Evolutionary conservation across 106 monocot genomes (phyloP).

Genomic region (Hemerocallis citrina): DNA sequence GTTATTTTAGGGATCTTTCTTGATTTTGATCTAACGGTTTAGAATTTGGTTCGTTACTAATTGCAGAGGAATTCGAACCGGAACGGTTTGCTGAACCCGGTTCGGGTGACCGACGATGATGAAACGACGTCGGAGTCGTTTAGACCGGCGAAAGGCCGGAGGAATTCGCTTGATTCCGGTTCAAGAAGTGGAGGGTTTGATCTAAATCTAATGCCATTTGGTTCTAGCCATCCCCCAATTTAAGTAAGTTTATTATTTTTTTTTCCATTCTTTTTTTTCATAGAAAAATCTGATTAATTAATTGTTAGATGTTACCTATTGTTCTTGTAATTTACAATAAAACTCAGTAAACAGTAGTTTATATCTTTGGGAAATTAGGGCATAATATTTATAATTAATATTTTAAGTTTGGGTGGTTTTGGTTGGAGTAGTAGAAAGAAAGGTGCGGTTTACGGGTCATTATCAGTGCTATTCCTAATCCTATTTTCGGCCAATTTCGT

Average conservation of each 20-base stretch:
- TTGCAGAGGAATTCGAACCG: neutral
- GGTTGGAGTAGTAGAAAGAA: too few relatives aligned
- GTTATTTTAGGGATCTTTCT: neutral
- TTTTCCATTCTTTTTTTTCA: neutral
- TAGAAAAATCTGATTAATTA: neutral
- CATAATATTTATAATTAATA: neutral
- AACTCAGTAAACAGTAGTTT: neutral
- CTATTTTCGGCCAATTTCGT: neutral
- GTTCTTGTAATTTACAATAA: too few relatives aligned
- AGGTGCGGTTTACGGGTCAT: neutral
- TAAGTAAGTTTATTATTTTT: neutral
- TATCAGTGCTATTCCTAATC: neutral
- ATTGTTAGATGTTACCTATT: too few relatives aligned
- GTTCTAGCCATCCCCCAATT: neutral
- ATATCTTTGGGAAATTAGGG: neutral
- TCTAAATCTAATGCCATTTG: neutral
- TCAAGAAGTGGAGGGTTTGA: neutral
- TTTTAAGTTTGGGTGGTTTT: constrained; percentile 6
- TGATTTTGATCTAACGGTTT: neutral
- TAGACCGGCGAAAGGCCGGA: neutral
- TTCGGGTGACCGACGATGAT: neutral
- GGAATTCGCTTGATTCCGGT: neutral
- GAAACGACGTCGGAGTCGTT: neutral
- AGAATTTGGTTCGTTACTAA: neutral
- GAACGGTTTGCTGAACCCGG: neutral